Base-by-base conservation (phyloP, 2,329 filamentous ascomycete genomes). In the Colletotrichum lindemuthianum region DNA sequence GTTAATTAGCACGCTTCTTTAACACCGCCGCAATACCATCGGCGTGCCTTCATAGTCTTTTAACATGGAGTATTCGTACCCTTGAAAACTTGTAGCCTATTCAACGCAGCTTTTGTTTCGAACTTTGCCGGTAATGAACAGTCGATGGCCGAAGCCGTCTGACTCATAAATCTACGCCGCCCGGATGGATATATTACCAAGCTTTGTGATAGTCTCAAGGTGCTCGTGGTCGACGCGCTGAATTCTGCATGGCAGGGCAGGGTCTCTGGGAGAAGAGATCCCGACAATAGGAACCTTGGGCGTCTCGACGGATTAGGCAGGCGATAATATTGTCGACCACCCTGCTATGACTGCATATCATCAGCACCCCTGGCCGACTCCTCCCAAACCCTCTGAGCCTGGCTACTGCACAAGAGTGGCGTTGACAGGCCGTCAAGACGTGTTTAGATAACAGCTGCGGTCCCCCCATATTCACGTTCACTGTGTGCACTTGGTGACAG, bases 241-340 rank as follows among this genome's bases (percentile, higher is more conserved):
- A 33, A 1, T 3, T n/a, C 39, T 41, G 39, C 39, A 7, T 41
- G 39, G 39, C 39, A 41, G 39, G 39, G 39, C 39, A 41, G 39
- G 39, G 39, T 41, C 39, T 41, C 13, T 41, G 39, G 39, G 13
- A 41, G 39, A 16, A 36, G 13, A 1, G 13, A 16, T 50, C 12
- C 48, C 48, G 9, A 50, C 48, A 50, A 50, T 50, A 8, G 48
- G 48, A 50, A 16, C 12, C 48, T 12, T 16, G 33, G 48, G 48
- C 48, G n/a, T 2, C 0, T 16, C 15, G 33, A 50, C 48, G 4
- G 9, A 50, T 50, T 10, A 50, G 48, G 48, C 48, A 50, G 48
- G 48, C 12, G 48, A 8, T 24, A 24, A 24, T 24, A 24, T 24
- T 24, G 4, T 24, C 24, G 24, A 24, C 24, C 24, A 24, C 2